Evolutionary conservation across 768 basidiomycete genomes (phyloP).

Genomic region (Tylopilus cervinicoccineus): DNA sequence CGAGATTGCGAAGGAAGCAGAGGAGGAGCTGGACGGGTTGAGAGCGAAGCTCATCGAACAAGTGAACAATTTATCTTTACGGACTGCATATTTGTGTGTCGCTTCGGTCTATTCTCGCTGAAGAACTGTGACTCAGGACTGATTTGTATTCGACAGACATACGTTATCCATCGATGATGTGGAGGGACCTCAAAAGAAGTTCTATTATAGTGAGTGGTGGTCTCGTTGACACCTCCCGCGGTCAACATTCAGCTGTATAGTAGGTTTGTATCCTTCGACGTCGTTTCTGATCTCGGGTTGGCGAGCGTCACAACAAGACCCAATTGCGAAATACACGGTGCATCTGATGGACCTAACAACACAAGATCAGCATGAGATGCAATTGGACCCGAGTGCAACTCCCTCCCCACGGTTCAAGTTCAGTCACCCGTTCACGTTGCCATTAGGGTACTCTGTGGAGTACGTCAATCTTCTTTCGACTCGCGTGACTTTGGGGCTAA

Average conservation of each 20-base stretch:
- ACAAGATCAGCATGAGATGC: constrained; percentile 26
- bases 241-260: background rate
- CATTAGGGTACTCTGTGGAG: constrained; percentile 19
- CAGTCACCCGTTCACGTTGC: constrained; percentile 16
- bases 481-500: too few species aligned
- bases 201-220: background rate
- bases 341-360: constrained; percentile 26
- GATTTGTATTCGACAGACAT: constrained; percentile 15
- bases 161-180: constrained; percentile 4
- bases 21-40: constrained; percentile 8
- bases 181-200: background rate
- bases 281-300: constrained; percentile 2
- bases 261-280: too few species aligned
- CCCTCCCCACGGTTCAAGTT: constrained; percentile 23
- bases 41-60: constrained; percentile 17
- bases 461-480: background rate
- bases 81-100: background rate
- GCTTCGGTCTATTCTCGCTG: background rate
- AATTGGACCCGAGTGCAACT: constrained; percentile 17
- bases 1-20: constrained; percentile 2
- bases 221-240: background rate
- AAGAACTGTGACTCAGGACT: background rate
- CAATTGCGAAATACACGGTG: constrained; percentile 18
- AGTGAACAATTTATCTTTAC: constrained; percentile 17
- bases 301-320: constrained; percentile 14